A percentile compares a stretch with the other conserved stretches of the same genome.
Conservation (phyloP, 352 stramenopile genomes). For the Globisporangium irregulare region DNA sequence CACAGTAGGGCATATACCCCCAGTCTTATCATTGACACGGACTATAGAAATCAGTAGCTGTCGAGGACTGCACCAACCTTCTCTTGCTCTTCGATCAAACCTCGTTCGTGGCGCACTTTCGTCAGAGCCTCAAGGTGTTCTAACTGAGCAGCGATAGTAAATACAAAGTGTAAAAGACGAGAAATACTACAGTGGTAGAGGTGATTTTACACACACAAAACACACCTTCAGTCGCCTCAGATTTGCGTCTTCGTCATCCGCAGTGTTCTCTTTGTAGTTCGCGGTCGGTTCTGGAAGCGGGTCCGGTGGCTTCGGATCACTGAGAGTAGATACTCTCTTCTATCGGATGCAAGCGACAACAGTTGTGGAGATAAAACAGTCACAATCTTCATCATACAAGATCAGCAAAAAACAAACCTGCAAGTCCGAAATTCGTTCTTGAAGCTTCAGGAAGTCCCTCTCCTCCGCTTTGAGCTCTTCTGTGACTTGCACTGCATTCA, state of each 20-base stretch:
- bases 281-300: neutral
- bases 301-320: neutral
- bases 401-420: conserved; percentile 11
- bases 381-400: neutral
- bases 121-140: conserved; percentile 40
- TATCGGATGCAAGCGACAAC: neutral
- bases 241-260: conserved; percentile 22
- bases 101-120: conserved; percentile 49
- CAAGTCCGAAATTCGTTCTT: conserved; percentile 11
- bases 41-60: too few species aligned
- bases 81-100: conserved; percentile 59
- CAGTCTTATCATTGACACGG: too few species aligned
- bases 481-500: conserved; percentile 7
- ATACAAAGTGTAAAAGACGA: neutral
- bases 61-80: conserved; percentile 24
- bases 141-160: conserved; percentile 11
- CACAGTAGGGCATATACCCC: neutral
- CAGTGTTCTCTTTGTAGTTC: neutral
- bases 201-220: neutral
- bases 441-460: conserved; percentile 13
- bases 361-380: neutral
- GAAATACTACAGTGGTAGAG: neutral
- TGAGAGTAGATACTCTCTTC: conserved; percentile 6
- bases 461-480: conserved; percentile 15
- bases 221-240: conserved; percentile 44